phyloP scores from a whole-genome alignment of 179 eudicot species.

The Heliamphora pulchella region DNA sequence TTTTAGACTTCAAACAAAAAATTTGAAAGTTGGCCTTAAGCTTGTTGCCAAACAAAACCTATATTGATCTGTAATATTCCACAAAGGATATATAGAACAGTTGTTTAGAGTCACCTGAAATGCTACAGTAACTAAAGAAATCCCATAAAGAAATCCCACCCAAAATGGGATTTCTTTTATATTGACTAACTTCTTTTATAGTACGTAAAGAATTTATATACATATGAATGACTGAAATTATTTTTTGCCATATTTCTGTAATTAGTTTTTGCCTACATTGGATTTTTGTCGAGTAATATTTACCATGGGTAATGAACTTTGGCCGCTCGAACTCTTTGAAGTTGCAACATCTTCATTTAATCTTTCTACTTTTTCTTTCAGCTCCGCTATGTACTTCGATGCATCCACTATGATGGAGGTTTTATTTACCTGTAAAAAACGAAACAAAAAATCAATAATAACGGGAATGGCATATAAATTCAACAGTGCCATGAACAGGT shows the following conservation, averaged over 20 bases:
- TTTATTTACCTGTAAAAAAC: conserved; percentile 39
- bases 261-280: too few relatives aligned
- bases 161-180: too few relatives aligned
- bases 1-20: too few relatives aligned
- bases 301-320: conserved; percentile 39
- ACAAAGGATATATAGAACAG: not conserved
- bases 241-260: too few relatives aligned
- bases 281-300: not conserved
- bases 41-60: too few relatives aligned
- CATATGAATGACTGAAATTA: too few relatives aligned
- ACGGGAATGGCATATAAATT: not conserved
- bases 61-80: not conserved
- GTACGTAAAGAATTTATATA: too few relatives aligned
- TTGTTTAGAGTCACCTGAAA: not conserved
- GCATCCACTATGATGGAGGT: conserved; percentile 60
- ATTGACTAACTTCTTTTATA: too few relatives aligned
- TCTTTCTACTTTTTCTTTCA: conserved; percentile 52
- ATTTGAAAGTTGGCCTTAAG: too few relatives aligned
- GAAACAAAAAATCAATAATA: not conserved
- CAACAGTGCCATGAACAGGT: too few relatives aligned
- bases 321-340: conserved; percentile 28
- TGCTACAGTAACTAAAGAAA: too few relatives aligned
- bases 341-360: conserved; percentile 39
- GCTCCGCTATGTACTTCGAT: conserved; percentile 60
- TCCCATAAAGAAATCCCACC: too few relatives aligned